Conservation (phyloP, 2,329 filamentous ascomycete species). For the Anthostomella pinea region DNA sequence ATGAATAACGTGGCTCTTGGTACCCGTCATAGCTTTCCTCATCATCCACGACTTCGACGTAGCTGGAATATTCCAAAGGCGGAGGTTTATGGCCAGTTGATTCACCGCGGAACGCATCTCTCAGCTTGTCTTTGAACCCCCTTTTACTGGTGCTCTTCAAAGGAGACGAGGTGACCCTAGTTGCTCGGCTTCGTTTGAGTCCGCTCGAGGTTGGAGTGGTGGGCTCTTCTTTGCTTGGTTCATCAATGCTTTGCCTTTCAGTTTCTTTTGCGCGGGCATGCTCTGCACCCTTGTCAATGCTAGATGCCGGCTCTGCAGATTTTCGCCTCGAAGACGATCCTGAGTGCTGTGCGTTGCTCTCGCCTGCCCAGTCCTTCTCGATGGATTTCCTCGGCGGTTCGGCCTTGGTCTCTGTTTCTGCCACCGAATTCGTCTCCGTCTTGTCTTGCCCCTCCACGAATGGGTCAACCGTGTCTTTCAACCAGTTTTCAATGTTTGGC, state of each 20-base stretch:
- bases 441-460: conserved; percentile 47
- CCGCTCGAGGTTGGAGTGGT: conserved; percentile 36
- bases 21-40: conserved; percentile 28
- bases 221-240: conserved; percentile 29
- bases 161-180: conserved; percentile 47
- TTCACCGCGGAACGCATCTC: conserved; percentile 62
- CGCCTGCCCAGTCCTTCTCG: conserved; percentile 36
- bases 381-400: conserved; percentile 33
- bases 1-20: conserved; percentile 30
- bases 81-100: conserved; percentile 47
- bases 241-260: conserved; percentile 18
- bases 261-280: conserved; percentile 11
- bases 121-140: conserved; percentile 56
- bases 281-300: conserved; percentile 10
- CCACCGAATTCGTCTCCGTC: no score
- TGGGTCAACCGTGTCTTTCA: conserved; percentile 60
- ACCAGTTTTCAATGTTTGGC: conserved; percentile 64
- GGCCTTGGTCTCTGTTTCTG: no score
- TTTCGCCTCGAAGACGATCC: conserved; percentile 20
- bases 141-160: conserved; percentile 46
- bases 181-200: conserved; percentile 56
- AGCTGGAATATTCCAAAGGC: conserved; percentile 48
- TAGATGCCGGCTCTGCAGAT: conserved; percentile 12
- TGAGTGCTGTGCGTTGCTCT: conserved; percentile 27
- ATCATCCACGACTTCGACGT: conserved; percentile 37